Evolutionary conservation across 2,329 filamentous ascomycete species (phyloP), one percentile per base, ranked within the genome.

Genomic region (Alternaria gansuensis): DNA sequence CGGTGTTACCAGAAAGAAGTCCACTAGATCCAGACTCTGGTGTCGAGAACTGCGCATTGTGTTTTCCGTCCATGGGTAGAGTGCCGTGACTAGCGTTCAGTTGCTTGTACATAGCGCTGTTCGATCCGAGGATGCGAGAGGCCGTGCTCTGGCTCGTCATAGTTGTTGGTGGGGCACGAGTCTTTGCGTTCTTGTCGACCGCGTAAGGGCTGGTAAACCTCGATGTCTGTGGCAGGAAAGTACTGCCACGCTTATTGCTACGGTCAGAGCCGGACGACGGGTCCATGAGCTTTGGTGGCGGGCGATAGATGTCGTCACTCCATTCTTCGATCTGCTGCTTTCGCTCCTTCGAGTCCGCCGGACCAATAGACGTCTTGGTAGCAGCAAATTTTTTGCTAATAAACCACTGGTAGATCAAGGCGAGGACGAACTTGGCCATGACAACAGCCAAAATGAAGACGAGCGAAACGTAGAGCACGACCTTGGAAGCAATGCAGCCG

Each of bases 321-420:
- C 95, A 99, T 71, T 97, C 94, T 77, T 99, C 95, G 65, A 99
- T 99, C 80, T 98, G 93, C 68, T 90, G 88, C 68, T 93, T 90
- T 59, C 95, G 88, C 79, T 93, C 90, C 76, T 94, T 93, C 65
- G 89, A 87, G 75, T 95, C 87, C 5, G 89, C 88, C 14, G 87
- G 70, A 37, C 75, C 88, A 77, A 96, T 89, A 2, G 92, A 94
- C 0, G 94, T 96, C 79, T 92, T 97, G 46, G 85, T 81, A 0
- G 94, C 92, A 3, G 90, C 93, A 73, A 94, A 98, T 64, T 89
- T 89, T 67, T 90, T 89, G 75, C 91, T 90, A 66, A 98, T 83
- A 79, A 99, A 97, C 96, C 96, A 99, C 73, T 97, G 92, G 82
- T 99, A 99, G 59, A 94, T 78, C 43, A 98, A 75, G 10, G 95